These are phyloP conservation scores for Westerdykella aurantiaca DNA, from an alignment of 2,329 filamentous ascomycete genomes.

Conservation along the genomic window DNA sequence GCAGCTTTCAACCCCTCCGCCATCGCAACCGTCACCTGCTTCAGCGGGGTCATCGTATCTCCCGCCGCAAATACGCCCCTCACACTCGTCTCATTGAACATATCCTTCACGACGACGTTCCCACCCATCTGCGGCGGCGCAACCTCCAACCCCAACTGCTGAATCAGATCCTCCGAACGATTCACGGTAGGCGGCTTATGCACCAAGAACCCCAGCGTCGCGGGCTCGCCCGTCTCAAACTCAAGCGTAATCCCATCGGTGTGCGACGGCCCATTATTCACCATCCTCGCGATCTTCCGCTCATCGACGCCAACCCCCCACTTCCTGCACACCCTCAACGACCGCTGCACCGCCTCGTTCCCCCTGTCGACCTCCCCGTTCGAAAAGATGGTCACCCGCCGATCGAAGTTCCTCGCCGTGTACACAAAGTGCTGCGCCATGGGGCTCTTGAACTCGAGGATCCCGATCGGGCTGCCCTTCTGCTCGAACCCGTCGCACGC, in stretches of 20 bases:
- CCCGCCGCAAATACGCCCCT: conserved; percentile 51
- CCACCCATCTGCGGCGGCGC: conserved; percentile 38
- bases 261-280: conserved; percentile 16
- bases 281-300: conserved; percentile 17
- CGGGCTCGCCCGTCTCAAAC: conserved; percentile 22
- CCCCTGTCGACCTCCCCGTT: conserved; percentile 14
- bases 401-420: conserved; percentile 24
- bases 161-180: conserved; percentile 24
- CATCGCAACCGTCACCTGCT: conserved; percentile 29
- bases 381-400: conserved; percentile 22
- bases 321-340: conserved; percentile 15
- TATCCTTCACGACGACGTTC: conserved; percentile 40
- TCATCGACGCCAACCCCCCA: conserved; percentile 22
- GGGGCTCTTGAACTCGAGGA: conserved; percentile 20
- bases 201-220: conserved; percentile 24
- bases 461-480: conserved; percentile 36
- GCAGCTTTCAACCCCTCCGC: conserved; percentile 25
- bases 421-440: conserved; percentile 18
- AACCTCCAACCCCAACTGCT: conserved; percentile 31
- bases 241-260: conserved; percentile 23
- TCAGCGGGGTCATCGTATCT: conserved; percentile 38
- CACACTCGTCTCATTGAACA: conserved; percentile 47
- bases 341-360: conserved; percentile 12
- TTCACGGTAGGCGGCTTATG: conserved; percentile 27
- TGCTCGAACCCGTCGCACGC: conserved; percentile 59